These are phyloP conservation scores for Acer campestre DNA, from an alignment of 345 rosid species.

Conservation along the genomic window DNA sequence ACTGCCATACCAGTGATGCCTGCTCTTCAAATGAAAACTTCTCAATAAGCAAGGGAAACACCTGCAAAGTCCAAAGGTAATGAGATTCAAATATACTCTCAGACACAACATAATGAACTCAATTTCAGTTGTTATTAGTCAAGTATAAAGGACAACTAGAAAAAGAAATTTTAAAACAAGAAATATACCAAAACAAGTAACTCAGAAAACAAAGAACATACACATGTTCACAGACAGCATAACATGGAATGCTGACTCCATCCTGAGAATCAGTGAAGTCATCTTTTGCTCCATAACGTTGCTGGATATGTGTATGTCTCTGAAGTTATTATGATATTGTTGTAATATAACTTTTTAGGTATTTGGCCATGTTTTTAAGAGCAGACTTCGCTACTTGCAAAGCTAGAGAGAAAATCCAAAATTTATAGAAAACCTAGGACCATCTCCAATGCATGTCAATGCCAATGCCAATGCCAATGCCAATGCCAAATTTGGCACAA, in stretches of 20 bases:
- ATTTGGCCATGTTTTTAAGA: no score
- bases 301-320: no score
- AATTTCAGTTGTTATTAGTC: neutral
- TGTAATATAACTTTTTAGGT: no score
- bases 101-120: constrained; percentile 7
- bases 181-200: neutral
- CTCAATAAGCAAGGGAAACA: constrained; percentile 76
- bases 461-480: no score
- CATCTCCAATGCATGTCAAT: no score
- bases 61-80: constrained; percentile 40
- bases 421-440: no score
- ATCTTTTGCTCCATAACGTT: no score
- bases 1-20: constrained; percentile 84
- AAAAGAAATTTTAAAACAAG: neutral
- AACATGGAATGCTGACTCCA: constrained; percentile 3
- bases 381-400: no score
- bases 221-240: constrained; percentile 2
- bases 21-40: constrained; percentile 76
- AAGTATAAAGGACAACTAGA: constrained; percentile 1
- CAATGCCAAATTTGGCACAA: no score
- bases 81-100: constrained; percentile 21
- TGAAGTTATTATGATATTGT: no score
- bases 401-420: no score
- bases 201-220: neutral
- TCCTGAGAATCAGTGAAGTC: neutral